Evolutionary conservation across 331 rosid genomes (phyloP), one percentile per base, ranked within the genome.

Genomic region (Acacia pycnantha): DNA sequence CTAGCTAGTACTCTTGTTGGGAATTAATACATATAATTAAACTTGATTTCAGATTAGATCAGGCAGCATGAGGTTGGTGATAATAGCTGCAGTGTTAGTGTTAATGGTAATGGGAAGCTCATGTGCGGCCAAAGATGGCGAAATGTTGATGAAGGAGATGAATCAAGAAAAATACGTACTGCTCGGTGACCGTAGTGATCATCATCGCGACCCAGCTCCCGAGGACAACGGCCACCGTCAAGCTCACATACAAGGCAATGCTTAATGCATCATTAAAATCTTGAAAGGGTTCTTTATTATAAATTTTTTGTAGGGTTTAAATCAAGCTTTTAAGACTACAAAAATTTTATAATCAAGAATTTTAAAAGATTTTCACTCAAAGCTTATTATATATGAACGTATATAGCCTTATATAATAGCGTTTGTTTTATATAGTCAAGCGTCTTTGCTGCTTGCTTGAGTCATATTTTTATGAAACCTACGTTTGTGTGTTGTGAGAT

Each of bases 121-220:
- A 15, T 70, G 77, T 65, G 4, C 65, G 75, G 78, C 4, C 43
- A 56, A 13, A n/a, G 37, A n/a, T 43, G 29, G 33, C 44, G 11
- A 44, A 65, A 82, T 40, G 46, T 41, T 51, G 41, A 67, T 4
- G 54, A 33, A 40, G 74, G 74, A 70, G 15, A 18, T 3, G 56
- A 58, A 58, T 27, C 13, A 22, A 22, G 65, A 58, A 43, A n/a
- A 27, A 8, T 80, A 79, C 46, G 74, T 35, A 4, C 7, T 24
- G 15, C 27, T 1, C 14, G 31, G 65, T n/a, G 74, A 43, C 3
- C 82, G 64, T 35, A 69, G 18, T 62, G 82, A 82, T 82, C 86
- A 86, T 43, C 89, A 83, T 66, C 50, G 62, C 37, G 80, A 65
- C 44, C 85, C 85, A 51, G 10, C 22, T 80, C 87, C 74, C 50